Conservation (phyloP, 2,329 filamentous ascomycete genomes). For the Colletotrichum sansevieriae region DNA sequence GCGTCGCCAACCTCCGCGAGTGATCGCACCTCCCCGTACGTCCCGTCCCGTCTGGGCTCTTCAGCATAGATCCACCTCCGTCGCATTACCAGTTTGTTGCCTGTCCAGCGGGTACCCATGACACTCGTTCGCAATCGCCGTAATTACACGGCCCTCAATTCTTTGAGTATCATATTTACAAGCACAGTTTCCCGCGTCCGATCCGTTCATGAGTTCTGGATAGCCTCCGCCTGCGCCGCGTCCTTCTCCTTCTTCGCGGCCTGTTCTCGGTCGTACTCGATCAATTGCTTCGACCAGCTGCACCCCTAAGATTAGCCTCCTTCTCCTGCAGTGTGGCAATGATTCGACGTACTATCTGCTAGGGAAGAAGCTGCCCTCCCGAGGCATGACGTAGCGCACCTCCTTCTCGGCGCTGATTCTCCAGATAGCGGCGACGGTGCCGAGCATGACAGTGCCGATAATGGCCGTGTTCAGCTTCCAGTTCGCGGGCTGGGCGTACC, state of each 20-base stretch:
- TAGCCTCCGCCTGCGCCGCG: constrained; percentile 39
- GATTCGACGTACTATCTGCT: constrained; percentile 79
- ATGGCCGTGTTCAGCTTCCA: constrained; percentile 94
- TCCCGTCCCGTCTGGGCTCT: too few species aligned
- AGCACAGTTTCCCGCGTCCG: constrained; percentile 33
- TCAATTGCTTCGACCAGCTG: constrained; percentile 62
- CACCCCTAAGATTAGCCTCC: constrained; percentile 30
- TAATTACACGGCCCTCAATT: constrained; percentile 37
- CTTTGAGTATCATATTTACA: constrained; percentile 39
- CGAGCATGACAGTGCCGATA: constrained; percentile 75
- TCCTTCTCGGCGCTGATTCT: constrained; percentile 81
- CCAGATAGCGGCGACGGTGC: constrained; percentile 77
- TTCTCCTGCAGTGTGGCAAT: neutral
- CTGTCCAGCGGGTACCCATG: too few species aligned
- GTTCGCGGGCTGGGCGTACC: constrained; percentile 95
- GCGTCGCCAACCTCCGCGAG: too few species aligned
- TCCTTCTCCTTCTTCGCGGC: constrained; percentile 50
- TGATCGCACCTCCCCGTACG: too few species aligned
- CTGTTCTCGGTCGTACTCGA: constrained; percentile 60
- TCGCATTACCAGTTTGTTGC: too few species aligned
- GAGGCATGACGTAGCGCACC: constrained; percentile 79
- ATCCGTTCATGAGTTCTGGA: constrained; percentile 40
- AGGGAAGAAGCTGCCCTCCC: constrained; percentile 82
- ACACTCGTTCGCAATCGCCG: constrained; percentile 32
- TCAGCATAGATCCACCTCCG: too few species aligned